Evolutionary conservation across 345 rosid species (phyloP), one percentile per base, ranked within the genome.

Genomic region (Brassica juncea): DNA sequence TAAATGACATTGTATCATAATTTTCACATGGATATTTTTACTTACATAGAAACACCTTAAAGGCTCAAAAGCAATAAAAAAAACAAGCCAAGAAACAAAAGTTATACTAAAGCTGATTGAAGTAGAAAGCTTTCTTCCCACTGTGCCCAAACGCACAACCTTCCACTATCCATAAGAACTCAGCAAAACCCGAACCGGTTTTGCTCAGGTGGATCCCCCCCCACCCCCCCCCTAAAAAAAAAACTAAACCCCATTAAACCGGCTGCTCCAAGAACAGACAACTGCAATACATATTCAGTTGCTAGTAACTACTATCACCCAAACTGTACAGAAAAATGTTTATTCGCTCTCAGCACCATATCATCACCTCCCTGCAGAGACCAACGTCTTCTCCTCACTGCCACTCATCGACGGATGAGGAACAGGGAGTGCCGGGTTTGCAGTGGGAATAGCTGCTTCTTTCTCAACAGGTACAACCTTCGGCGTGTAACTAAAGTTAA

Each of bases 401-500:
- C 12, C 2, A 8, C 5, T 80, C 76, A 63, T 59, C 16, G 64
- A 34, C 1, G 59, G 77, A 57, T 42, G 73, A 81, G 80, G 73
- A 75, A 66, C 69, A 63, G 64, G 77, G 64, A 66, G 49, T 58
- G 58, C 72, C 2, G 83, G 73, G 63, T 64, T 55, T 2, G 64
- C 25, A 32, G 30, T 1, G 28, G 73, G 69, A 16, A 32, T 35
- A 12, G 27, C 70, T 23, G 73, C 69, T 59, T 71, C 83, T 71
- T 71, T 9, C 77, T 75, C 83, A 59, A 47, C 58, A 1, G 83
- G 77, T 65, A 70, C 83, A 71, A 2, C 19, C 68, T 84, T 89
- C 6, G 89, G 89, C 19, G 85, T 83, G 88, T 85, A 87, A 63
- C 75, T 87, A 82, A 95, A 95, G 87, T 85, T 83, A 5, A 95